Conservation (phyloP, 129 eudicot species). For the Rutidosis leptorrhynchoides region DNA sequence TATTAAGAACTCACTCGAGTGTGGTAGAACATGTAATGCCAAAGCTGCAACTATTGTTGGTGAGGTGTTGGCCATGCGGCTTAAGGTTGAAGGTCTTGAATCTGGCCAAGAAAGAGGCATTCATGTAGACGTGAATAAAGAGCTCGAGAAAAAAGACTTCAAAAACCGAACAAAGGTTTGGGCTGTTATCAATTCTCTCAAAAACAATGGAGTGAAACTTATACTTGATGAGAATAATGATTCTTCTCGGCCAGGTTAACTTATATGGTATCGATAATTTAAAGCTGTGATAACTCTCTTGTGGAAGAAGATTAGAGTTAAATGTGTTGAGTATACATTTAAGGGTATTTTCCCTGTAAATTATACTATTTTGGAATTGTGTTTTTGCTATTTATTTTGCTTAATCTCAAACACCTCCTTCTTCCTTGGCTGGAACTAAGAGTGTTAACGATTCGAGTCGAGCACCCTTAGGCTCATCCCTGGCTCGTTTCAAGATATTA, state of each 20-base stretch:
- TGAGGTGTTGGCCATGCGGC: slow-evolving; percentile 72
- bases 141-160: slow-evolving; percentile 63
- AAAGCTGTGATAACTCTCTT: neutral
- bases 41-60: slow-evolving; percentile 74
- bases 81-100: slow-evolving; percentile 61
- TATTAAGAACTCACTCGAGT: slow-evolving; percentile 54
- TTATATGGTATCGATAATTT: neutral
- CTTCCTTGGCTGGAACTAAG: no score
- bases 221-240: slow-evolving; percentile 45
- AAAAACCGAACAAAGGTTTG: slow-evolving; percentile 53
- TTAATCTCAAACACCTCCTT: no score
- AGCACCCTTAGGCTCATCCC: no score
- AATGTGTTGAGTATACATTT: no score
- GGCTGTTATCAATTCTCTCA: slow-evolving; percentile 57
- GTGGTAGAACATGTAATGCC: slow-evolving; percentile 67
- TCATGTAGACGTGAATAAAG: slow-evolving; percentile 52
- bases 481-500: no score
- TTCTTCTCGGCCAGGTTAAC: slow-evolving; percentile 24
- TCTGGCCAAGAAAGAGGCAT: slow-evolving; percentile 62
- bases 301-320: no score
- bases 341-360: no score
- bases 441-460: no score
- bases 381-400: no score
- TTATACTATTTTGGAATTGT: no score
- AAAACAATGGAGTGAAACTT: slow-evolving; percentile 55